Conservation (phyloP, 768 basidiomycete species). For the Pisolithus albus region DNA sequence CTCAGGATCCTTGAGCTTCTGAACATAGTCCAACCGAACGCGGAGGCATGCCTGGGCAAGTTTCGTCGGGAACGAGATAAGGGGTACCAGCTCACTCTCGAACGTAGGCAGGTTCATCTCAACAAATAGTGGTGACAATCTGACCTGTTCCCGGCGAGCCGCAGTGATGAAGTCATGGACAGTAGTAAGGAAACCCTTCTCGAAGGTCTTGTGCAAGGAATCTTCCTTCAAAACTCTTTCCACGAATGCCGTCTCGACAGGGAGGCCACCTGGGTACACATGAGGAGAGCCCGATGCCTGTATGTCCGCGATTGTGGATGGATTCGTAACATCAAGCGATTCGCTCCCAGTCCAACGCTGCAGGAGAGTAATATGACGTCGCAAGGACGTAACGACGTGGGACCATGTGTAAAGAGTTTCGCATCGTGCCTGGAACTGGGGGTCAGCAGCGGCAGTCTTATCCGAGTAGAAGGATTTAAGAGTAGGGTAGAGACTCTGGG, state of each 20-base stretch:
- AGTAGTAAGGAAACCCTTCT: conserved; percentile 83
- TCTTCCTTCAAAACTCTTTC: conserved; percentile 95
- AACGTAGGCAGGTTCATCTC: conserved; percentile 91
- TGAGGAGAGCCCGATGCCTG: conserved; percentile 32
- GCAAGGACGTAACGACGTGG: conserved; percentile 80
- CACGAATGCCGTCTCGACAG: conserved; percentile 80
- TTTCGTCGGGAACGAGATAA: conserved; percentile 95
- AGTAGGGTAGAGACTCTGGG: conserved; percentile 82
- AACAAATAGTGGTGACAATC: conserved; percentile 65
- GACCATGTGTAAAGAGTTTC: conserved; percentile 91
- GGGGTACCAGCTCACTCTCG: conserved; percentile 78
- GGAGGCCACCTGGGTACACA: conserved; percentile 25
- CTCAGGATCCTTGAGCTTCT: conserved; percentile 82
- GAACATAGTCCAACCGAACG: conserved; percentile 82
- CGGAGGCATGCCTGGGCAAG: conserved; percentile 89
- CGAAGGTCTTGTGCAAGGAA: conserved; percentile 90
- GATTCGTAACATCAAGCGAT: conserved; percentile 80
- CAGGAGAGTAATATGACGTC: conserved; percentile 70
- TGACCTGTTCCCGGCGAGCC: conserved; percentile 82
- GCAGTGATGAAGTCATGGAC: conserved; percentile 79
- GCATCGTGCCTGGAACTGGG: conserved; percentile 69
- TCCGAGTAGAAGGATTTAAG: conserved; percentile 74
- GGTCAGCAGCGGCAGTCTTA: conserved; percentile 61
- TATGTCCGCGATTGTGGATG: conserved; percentile 59
- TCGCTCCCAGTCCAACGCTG: conserved; percentile 94